Base-by-base conservation (phyloP, 495 filamentous ascomycete genomes). In the Cryomyces minteri region DNA sequence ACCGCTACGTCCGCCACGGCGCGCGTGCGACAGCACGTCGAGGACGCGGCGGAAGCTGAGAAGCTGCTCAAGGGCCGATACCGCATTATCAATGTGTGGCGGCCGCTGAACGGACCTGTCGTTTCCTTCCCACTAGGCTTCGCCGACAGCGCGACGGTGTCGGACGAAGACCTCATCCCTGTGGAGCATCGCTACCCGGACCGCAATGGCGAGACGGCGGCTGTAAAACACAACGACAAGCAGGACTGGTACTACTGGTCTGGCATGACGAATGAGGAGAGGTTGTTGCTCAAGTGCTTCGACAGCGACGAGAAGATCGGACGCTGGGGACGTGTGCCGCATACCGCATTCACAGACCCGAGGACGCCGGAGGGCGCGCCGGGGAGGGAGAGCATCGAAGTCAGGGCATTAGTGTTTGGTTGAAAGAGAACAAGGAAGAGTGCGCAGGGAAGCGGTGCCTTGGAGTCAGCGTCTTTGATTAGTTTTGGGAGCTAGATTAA, bases 51-150 rank as follows among this genome's bases (percentile, higher is more conserved):
- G 9, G 69, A 78, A 39, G 76, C 81, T 0, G 70, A 72, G 7
- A 51, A 52, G 25, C 63, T 85, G 0, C 65, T 82, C 0, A 45
- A 65, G 9, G 72, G 69, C 1, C 71, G 85, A 0, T 82, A 80
- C 63, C 73, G 84, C 40, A 84, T 94, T 51, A 70, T 94, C 51
- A 94, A 93, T 55, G 80, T 94, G 8, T 94, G 86, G 86, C 69
- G 84, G 0, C 79, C 85, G 0, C 61, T 93, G 8, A 83, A 80
- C 53, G 69, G 69, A n/a, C 75, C 82, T 0, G 75, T 94, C 0
- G 73, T 79, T 51, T 65, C 73, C 0, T 68, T 62, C 39, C 86
- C 86, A 28, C 63, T 93, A 1, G 85, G 71, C 0, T 79, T 85
- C 51, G 84, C 82, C 0, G 73, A 75, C 31, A 75, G 73, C 31